phyloP scores from a whole-genome alignment of 139 green algal species.

The Tetradesmus obliquus region DNA sequence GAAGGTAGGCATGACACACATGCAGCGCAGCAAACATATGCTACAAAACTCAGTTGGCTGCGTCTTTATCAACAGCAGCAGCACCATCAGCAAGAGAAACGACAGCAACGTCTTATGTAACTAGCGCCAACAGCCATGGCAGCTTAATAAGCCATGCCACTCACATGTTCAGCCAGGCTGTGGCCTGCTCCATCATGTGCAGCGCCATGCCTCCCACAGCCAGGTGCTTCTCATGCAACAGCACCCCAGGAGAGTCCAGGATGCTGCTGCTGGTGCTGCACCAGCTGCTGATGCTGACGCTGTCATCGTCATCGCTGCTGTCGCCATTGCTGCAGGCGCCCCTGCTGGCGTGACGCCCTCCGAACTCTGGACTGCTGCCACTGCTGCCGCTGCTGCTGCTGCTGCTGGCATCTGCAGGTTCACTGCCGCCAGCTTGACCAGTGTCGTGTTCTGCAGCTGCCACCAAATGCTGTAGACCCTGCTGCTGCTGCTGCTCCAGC shows the following conservation, averaged over 20 bases:
- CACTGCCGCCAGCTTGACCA: not conserved
- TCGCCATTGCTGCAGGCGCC: not conserved
- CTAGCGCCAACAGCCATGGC: not conserved
- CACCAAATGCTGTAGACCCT: not conserved
- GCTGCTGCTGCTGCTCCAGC: not conserved
- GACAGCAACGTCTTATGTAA: not conserved
- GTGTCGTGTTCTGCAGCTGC: not conserved
- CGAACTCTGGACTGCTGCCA: not conserved
- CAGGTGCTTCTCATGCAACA: not conserved
- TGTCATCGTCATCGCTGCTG: not conserved
- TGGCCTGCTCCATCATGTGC: not conserved
- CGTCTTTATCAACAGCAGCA: not conserved
- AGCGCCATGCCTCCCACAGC: not conserved
- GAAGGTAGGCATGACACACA: too few relatives aligned
- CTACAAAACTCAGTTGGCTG: too few relatives aligned
- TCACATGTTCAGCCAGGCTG: not conserved
- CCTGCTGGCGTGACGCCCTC: not conserved
- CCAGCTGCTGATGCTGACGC: not conserved
- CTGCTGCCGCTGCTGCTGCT: not conserved
- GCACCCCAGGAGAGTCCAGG: not conserved
- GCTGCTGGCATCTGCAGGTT: not conserved
- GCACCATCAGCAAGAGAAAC: not conserved
- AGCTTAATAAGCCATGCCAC: not conserved
- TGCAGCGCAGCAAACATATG: too few relatives aligned
- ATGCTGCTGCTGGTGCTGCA: constrained; percentile 2